Percentiles rank a stretch among this genome's conserved stretches.
phyloP scores from a whole-genome alignment of 139 green algal species.

The Bryopsis sp. region DNA sequence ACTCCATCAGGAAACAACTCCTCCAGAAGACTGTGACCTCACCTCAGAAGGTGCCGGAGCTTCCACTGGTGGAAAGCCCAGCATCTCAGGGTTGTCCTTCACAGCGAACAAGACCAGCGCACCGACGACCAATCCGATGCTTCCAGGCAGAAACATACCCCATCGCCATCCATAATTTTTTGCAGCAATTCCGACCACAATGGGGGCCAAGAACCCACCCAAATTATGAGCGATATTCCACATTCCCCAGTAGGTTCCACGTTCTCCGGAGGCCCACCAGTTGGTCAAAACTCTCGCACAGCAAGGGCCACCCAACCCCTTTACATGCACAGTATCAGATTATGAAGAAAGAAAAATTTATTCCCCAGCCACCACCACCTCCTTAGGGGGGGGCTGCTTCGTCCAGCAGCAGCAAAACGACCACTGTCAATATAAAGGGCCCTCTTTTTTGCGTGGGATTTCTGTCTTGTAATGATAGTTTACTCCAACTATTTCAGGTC shows the following conservation, averaged over 20 bases:
- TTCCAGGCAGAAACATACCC: slow-evolving; percentile 78
- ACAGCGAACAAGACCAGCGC: slow-evolving; percentile 47
- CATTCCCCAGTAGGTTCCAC: slow-evolving; percentile 57
- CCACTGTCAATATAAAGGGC: no score
- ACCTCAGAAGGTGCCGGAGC: neutral
- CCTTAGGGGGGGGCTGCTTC: no score
- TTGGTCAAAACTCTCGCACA: slow-evolving; percentile 93
- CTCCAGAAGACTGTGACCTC: no score
- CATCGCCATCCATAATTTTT: slow-evolving; percentile 58
- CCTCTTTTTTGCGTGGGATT: no score
- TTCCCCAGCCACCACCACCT: no score
- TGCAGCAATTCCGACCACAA: slow-evolving; percentile 68
- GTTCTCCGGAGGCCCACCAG: slow-evolving; percentile 63
- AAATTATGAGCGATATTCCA: slow-evolving; percentile 83
- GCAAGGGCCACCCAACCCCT: slow-evolving; percentile 86
- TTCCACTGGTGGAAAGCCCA: slow-evolving; percentile 56
- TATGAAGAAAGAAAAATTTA: neutral
- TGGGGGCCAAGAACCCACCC: slow-evolving; percentile 76
- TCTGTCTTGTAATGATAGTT: no score
- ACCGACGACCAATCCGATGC: slow-evolving; percentile 57
- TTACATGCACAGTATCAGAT: neutral
- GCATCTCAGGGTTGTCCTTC: slow-evolving; percentile 44
- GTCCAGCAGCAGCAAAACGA: no score
- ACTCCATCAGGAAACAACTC: no score
- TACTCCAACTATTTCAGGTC: no score